Conservation (phyloP, 2,329 filamentous ascomycete species). For the Leptodontidium sp. region DNA sequence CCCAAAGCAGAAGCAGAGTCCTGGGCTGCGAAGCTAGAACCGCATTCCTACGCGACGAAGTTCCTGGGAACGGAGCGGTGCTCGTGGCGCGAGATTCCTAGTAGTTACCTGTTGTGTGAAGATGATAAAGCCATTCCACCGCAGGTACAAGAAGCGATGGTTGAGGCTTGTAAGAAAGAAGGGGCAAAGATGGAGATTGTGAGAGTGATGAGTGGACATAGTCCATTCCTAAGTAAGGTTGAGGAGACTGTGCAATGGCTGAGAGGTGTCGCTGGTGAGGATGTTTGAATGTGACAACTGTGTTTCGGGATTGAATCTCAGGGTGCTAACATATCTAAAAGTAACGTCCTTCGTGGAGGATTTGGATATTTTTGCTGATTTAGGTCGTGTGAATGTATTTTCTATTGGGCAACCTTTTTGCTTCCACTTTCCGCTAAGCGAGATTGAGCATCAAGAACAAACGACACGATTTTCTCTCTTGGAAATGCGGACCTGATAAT, state of each 20-base stretch:
- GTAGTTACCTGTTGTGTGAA: slow-evolving; percentile 30
- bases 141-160: slow-evolving; percentile 28
- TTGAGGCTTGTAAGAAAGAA: slow-evolving; percentile 15
- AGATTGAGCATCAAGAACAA: no score
- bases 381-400: no score
- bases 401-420: no score
- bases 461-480: no score
- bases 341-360: no score
- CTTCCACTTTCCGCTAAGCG: no score
- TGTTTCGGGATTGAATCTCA: no score
- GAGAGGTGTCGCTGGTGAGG: slow-evolving; percentile 15
- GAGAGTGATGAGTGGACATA: slow-evolving; percentile 23
- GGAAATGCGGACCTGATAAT: no score
- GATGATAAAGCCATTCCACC: slow-evolving; percentile 29
- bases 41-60: slow-evolving; percentile 30
- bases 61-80: background rate
- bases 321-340: no score
- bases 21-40: slow-evolving; percentile 21
- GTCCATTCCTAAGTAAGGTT: slow-evolving; percentile 27
- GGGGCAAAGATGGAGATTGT: slow-evolving; percentile 25
- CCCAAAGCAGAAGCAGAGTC: background rate
- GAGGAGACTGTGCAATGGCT: slow-evolving; percentile 7
- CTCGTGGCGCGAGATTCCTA: slow-evolving; percentile 27
- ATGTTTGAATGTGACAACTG: background rate
- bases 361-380: no score